These are phyloP conservation scores for Anthostomella pinea DNA, from an alignment of 2,329 filamentous ascomycete species.

Conservation along the genomic window DNA sequence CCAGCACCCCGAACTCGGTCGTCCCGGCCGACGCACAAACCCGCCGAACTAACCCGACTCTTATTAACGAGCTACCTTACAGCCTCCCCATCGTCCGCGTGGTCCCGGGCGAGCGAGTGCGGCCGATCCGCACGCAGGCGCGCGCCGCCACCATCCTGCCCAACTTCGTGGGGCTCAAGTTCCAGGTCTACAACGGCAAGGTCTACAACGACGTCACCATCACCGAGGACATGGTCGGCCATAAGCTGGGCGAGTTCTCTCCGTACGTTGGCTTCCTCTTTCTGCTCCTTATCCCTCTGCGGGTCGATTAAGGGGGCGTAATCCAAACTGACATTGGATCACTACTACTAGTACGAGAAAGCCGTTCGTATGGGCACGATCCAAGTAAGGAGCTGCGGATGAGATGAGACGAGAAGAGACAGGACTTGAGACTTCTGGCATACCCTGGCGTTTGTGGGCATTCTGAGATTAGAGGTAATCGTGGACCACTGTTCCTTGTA, in stretches of 20 bases:
- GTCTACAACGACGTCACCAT: slow-evolving; percentile 77
- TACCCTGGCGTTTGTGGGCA: slow-evolving; percentile 19
- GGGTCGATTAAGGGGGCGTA: background rate
- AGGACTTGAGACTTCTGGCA: no score
- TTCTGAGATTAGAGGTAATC: slow-evolving; percentile 1
- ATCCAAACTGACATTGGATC: no score
- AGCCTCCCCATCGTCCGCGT: slow-evolving; percentile 63
- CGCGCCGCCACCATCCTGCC: slow-evolving; percentile 86
- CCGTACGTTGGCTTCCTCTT: slow-evolving; percentile 62
- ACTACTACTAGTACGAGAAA: slow-evolving; percentile 49
- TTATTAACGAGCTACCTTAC: no score
- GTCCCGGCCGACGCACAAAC: no score
- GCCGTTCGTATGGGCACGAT: slow-evolving; percentile 52
- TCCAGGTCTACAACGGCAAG: slow-evolving; percentile 91
- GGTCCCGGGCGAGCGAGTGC: slow-evolving; percentile 59
- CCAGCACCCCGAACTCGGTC: background rate
- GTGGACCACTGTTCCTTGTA: background rate
- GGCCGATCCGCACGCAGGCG: slow-evolving; percentile 81
- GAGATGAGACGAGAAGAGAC: slow-evolving; percentile 1
- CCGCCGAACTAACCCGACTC: no score
- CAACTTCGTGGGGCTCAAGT: slow-evolving; percentile 85
- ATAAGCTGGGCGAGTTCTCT: slow-evolving; percentile 91
- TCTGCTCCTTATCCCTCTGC: no score
- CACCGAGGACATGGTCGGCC: slow-evolving; percentile 94
- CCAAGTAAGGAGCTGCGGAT: slow-evolving; percentile 18